Percentiles rank a stretch among this genome's conserved stretches.
Evolutionary conservation across 768 basidiomycete genomes (phyloP).

Genomic region (Harrya chromipes): DNA sequence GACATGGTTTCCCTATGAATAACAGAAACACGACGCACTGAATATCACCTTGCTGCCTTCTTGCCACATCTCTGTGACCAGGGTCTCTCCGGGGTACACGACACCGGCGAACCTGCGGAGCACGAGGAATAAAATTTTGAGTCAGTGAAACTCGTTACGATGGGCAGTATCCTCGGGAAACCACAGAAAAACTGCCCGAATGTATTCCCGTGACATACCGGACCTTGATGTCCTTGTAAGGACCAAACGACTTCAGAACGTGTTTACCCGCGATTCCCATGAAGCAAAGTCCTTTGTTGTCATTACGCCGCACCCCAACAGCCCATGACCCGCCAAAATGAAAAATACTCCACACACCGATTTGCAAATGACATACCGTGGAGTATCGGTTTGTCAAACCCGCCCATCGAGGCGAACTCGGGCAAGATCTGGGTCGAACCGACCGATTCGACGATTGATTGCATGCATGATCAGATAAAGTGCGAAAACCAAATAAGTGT

Average conservation of each 20-base stretch:
- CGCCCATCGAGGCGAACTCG: constrained; percentile 92
- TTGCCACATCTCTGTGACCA: constrained; percentile 98
- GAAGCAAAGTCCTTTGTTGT: constrained; percentile 64
- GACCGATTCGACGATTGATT: not conserved
- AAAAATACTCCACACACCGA: not conserved
- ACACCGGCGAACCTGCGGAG: constrained; percentile 73
- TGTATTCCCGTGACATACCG: constrained; percentile 46
- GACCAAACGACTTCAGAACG: constrained; percentile 81
- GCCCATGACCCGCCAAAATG: not conserved
- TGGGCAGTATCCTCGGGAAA: not conserved
- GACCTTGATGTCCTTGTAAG: constrained; percentile 92
- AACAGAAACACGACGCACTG: constrained; percentile 49
- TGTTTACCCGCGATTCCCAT: constrained; percentile 96
- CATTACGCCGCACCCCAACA: not conserved
- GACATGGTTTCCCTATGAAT: too few relatives aligned
- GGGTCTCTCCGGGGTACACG: constrained; percentile 93
- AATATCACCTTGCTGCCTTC: constrained; percentile 90
- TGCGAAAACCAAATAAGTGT: not conserved
- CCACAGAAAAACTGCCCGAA: not conserved
- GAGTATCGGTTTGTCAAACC: constrained; percentile 87
- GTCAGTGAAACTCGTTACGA: not conserved
- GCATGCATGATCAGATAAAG: not conserved
- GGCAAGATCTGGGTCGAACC: constrained; percentile 67
- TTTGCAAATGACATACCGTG: constrained; percentile 44
- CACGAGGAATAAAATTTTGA: not conserved